Base-by-base conservation (phyloP, 2,329 filamentous ascomycete genomes). In the Cordyceps farinosa region DNA sequence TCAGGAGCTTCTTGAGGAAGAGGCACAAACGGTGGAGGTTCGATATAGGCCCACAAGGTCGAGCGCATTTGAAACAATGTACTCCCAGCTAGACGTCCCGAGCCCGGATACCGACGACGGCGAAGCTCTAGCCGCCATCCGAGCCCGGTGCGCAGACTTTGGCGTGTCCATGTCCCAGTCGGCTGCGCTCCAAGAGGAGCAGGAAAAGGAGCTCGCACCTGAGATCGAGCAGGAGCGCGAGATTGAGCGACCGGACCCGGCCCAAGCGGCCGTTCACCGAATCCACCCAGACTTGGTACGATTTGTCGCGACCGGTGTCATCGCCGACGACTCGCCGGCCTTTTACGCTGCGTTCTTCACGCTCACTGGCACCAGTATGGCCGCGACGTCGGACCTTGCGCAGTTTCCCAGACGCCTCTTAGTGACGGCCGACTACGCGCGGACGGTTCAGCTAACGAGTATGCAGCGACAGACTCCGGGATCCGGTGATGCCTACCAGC, bases 191-290 rank as follows among this genome's bases (percentile, higher is more conserved):
- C 38, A 45, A 3, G 87, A 90, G 67, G 89, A 91, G 64, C 87
- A 91, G 66, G 88, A 91, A 68, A 79, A 87, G 0, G 88, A 91
- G 66, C 75, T 91, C 0, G 78, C 84, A 0, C 86, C 85, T 0
- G 88, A 92, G 65, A 80, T 84, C 1, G 85, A 90, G 66, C 74
- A 81, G 32, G 85, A 91, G 68, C 75, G 79, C 0, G 74, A 89
- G 52, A 67, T 84, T 1, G 76, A 89, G 66, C 76, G 75, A 1
- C 83, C 85, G 0, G 68, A 70, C 0, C 62, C 72, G 0, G 75
- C 76, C 1, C 47, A 67, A 0, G 77, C 86, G 0, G 69, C 66
- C 0, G 1, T 6, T 0, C 84, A 89, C 55, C 2, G 0, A 0
- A 11, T 87, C 0, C 79, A 86, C 58, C n/a, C 4, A 22, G 36